Evolutionary conservation across 352 stramenopile species (phyloP).

Genomic region (Globisporangium perplexum): DNA sequence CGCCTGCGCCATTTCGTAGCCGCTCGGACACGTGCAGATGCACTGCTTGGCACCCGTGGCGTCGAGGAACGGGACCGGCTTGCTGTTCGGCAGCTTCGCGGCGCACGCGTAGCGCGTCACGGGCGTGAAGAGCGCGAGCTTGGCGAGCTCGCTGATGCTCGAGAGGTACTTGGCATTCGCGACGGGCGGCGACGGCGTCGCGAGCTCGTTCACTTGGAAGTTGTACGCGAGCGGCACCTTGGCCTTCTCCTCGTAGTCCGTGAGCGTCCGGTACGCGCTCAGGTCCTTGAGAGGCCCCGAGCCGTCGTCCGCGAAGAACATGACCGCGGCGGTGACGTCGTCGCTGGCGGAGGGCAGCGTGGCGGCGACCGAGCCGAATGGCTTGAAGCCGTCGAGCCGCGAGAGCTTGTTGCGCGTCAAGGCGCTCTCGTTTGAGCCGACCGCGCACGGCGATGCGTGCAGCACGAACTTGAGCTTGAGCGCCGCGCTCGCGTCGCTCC

Average conservation of each 20-base stretch:
- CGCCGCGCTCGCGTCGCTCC: slow-evolving; percentile 4
- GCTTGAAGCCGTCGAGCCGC: slow-evolving; percentile 1
- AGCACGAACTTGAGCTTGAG: slow-evolving; percentile 12
- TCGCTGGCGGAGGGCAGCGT: neutral
- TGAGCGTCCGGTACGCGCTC: slow-evolving; percentile 5
- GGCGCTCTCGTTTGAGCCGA: neutral
- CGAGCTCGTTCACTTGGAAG: slow-evolving; percentile 11
- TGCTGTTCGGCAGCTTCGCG: slow-evolving; percentile 10
- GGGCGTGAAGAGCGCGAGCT: slow-evolving; percentile 1
- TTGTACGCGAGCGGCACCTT: slow-evolving; percentile 9
- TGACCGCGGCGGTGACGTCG: neutral
- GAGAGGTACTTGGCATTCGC: slow-evolving; percentile 11
- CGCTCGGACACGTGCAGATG: slow-evolving; percentile 16
- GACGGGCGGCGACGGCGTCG: neutral
- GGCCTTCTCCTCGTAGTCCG: neutral
- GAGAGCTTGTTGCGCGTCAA: neutral
- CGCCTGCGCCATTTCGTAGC: slow-evolving; percentile 10
- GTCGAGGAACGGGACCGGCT: slow-evolving; percentile 9
- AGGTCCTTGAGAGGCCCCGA: neutral
- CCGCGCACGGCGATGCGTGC: neutral
- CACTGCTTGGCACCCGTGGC: slow-evolving; percentile 1
- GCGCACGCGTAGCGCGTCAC: slow-evolving; percentile 9
- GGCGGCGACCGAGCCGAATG: neutral
- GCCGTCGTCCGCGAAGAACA: slow-evolving; percentile 9
- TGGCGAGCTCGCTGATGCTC: slow-evolving; percentile 3